Evolutionary conservation across 495 filamentous ascomycete genomes (phyloP).

Genomic region (Penicillium ucsense): DNA sequence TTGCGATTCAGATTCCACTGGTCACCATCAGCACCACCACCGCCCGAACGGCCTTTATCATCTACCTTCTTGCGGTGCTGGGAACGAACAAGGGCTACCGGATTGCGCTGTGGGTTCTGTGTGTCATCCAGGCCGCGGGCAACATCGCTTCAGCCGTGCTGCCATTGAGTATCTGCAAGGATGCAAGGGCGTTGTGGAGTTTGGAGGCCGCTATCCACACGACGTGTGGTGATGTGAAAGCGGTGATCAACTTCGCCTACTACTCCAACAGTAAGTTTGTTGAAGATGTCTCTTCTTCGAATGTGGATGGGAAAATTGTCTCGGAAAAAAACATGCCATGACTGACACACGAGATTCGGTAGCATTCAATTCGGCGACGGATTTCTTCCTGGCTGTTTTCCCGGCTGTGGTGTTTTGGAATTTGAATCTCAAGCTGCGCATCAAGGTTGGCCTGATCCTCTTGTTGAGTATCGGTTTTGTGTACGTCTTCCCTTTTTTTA

Average conservation of each 20-base stretch:
- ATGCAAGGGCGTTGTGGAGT: conserved; percentile 20
- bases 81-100: conserved; percentile 18
- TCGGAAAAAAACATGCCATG: too few species aligned
- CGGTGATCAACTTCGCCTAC: conserved; percentile 24
- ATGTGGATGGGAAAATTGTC: too few species aligned
- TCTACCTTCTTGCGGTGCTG: conserved; percentile 25
- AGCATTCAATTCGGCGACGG: conserved; percentile 34
- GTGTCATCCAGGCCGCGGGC: conserved; percentile 18
- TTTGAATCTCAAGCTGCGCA: conserved; percentile 27
- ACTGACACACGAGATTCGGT: neutral
- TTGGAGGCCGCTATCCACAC: conserved; percentile 10
- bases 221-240: conserved; percentile 13
- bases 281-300: neutral
- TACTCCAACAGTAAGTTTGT: conserved; percentile 21
- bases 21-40: conserved; percentile 26
- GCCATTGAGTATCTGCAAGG: conserved; percentile 20
- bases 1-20: conserved; percentile 22
- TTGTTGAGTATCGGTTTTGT: conserved; percentile 33
- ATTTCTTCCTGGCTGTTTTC: conserved; percentile 33
- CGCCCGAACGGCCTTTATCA: conserved; percentile 23
- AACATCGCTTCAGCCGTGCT: conserved; percentile 24
- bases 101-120: conserved; percentile 17
- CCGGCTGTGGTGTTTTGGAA: conserved; percentile 37
- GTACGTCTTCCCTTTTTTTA: conserved; percentile 11
- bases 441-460: conserved; percentile 30